Evolutionary conservation across 257 asterid genomes (phyloP).

Genomic region (Solanum etuberosum): DNA sequence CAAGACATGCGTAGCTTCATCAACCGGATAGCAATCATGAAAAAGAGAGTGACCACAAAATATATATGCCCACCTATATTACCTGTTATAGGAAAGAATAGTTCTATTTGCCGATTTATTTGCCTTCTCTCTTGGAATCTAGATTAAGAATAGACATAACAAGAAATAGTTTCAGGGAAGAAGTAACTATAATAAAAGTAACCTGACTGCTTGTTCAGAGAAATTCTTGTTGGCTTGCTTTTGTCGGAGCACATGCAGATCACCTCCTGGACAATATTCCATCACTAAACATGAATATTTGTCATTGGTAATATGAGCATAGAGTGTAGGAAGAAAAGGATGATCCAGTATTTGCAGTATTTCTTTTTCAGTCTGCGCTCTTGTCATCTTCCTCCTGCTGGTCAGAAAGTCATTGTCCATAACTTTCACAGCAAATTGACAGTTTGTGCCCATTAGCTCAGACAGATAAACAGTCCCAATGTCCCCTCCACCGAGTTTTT

Average conservation of each 20-base stretch:
- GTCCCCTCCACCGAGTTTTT: conserved; percentile 82
- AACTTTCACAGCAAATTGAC: conserved; percentile 71
- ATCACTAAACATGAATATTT: conserved; percentile 71
- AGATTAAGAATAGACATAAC: neutral
- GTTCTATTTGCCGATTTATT: neutral
- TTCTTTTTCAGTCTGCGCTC: conserved; percentile 82
- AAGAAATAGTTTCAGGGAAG: neutral
- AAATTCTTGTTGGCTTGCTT: conserved; percentile 51
- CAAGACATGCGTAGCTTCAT: neutral
- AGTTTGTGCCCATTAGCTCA: conserved; percentile 65
- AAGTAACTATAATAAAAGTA: neutral
- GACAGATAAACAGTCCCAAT: conserved; percentile 72
- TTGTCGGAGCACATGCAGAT: conserved; percentile 87
- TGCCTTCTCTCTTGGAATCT: neutral
- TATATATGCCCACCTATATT: neutral
- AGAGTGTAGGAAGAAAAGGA: conserved; percentile 89
- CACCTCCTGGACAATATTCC: conserved; percentile 96
- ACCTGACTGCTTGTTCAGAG: conserved; percentile 84
- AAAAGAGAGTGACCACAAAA: neutral
- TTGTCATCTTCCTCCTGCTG: conserved; percentile 45
- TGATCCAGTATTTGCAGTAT: conserved; percentile 79
- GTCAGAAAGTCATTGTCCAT: conserved; percentile 56
- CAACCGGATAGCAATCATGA: neutral
- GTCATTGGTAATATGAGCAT: conserved; percentile 52
- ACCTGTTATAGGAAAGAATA: neutral